A percentile compares a stretch with the other conserved stretches of the same genome.
These are phyloP conservation scores for Elsinoe australis DNA, from an alignment of 2,329 filamentous ascomycete species.

Conservation along the genomic window DNA sequence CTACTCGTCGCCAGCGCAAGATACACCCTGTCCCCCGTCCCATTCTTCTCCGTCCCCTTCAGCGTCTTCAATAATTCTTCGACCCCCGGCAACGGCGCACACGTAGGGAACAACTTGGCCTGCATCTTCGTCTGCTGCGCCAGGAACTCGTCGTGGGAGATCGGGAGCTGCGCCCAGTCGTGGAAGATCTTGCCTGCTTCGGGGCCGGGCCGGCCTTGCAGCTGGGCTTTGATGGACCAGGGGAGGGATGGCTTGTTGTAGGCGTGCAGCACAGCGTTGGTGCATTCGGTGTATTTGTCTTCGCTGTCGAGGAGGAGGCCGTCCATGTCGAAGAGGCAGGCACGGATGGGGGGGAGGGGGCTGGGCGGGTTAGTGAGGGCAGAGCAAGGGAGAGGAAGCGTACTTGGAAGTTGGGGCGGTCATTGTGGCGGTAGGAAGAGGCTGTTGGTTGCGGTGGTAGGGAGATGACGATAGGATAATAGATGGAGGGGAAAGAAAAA, in stretches of 20 bases:
- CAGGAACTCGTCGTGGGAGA: slow-evolving; percentile 61
- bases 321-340: slow-evolving; percentile 98
- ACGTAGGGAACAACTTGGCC: slow-evolving; percentile 60
- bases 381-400: background rate
- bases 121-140: slow-evolving; percentile 57
- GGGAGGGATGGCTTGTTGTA: slow-evolving; percentile 70
- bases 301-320: slow-evolving; percentile 90
- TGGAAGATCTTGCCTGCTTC: slow-evolving; percentile 57
- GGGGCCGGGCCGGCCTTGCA: slow-evolving; percentile 60
- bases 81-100: slow-evolving; percentile 74
- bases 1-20: slow-evolving; percentile 83
- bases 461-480: background rate
- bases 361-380: background rate
- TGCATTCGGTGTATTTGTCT: slow-evolving; percentile 76
- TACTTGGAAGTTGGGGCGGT: slow-evolving; percentile 6
- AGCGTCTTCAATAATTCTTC: slow-evolving; percentile 58
- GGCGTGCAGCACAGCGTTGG: slow-evolving; percentile 71
- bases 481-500: background rate
- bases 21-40: slow-evolving; percentile 44
- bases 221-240: slow-evolving; percentile 87
- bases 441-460: too few species aligned
- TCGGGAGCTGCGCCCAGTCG: slow-evolving; percentile 79
- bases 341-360: slow-evolving; percentile 65
- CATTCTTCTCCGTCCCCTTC: slow-evolving; percentile 41
- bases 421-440: slow-evolving; percentile 4